phyloP scores from a whole-genome alignment of 2,329 filamentous ascomycete genomes.

The Colletotrichum chlorophyti region DNA sequence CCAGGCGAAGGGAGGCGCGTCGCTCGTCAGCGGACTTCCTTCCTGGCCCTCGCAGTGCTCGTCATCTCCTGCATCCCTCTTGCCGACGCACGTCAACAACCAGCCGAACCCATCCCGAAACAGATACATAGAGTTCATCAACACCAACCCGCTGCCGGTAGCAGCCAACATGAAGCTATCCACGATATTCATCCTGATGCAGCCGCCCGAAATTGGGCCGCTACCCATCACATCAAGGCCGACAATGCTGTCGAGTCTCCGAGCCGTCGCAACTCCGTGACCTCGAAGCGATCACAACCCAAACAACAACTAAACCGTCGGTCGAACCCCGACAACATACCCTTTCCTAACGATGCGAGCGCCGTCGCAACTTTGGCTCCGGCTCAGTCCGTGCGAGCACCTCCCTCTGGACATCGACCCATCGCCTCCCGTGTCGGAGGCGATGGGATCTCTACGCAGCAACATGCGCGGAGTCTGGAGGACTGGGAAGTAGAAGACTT shows the following conservation, averaged over 20 bases:
- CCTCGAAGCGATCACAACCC: conserved; percentile 36
- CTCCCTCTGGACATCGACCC: conserved; percentile 69
- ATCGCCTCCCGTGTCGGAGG: conserved; percentile 60
- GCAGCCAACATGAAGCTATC: conserved; percentile 8
- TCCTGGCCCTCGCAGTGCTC: conserved; percentile 64
- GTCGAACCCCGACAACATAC: conserved; percentile 36
- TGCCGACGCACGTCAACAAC: conserved; percentile 69
- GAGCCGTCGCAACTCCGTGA: conserved; percentile 27
- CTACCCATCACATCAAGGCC: conserved; percentile 38
- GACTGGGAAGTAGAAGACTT: conserved; percentile 99
- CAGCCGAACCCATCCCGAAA: conserved; percentile 22
- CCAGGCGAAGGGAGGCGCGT: conserved; percentile 62
- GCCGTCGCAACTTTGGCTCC: conserved; percentile 98
- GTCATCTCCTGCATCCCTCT: conserved; percentile 61
- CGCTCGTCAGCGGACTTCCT: conserved; percentile 52
- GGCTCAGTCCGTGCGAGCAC: conserved; percentile 95
- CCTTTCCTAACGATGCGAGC: conserved; percentile 77
- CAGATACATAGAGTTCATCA: conserved; percentile 18
- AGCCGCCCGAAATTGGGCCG: conserved; percentile 37
- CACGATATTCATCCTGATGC: conserved; percentile 33
- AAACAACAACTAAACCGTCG: conserved; percentile 37
- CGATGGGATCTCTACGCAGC: conserved; percentile 79
- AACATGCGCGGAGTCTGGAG: conserved; percentile 94
- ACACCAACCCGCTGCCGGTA: conserved; percentile 4
- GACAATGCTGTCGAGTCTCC: conserved; percentile 32